phyloP scores from a whole-genome alignment of 208 protist species.

The Trypanosoma scelopori region DNA sequence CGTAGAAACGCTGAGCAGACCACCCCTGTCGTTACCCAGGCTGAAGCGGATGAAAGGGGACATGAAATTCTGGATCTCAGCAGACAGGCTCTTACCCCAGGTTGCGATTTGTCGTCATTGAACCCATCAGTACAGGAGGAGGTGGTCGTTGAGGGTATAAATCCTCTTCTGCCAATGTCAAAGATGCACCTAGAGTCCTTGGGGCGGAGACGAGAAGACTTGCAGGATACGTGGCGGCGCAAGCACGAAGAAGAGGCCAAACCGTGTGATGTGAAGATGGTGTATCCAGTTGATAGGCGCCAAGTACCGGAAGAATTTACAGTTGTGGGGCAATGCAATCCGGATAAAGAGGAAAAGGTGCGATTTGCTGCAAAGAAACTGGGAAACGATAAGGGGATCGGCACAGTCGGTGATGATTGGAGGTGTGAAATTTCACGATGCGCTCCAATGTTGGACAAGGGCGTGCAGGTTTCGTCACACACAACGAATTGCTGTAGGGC shows the following conservation, averaged over 20 bases:
- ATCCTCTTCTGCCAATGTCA: too few relatives aligned
- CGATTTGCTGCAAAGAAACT: neutral
- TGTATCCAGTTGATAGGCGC: too few relatives aligned
- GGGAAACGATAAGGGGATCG: neutral
- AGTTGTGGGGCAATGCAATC: too few relatives aligned
- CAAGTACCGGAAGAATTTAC: too few relatives aligned
- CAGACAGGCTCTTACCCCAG: neutral
- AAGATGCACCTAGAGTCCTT: too few relatives aligned
- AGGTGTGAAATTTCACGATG: neutral
- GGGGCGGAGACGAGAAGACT: too few relatives aligned
- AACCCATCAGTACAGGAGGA: neutral
- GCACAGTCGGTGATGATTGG: neutral
- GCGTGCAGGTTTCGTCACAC: conserved; percentile 7
- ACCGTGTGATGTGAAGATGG: too few relatives aligned
- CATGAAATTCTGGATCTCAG: neutral
- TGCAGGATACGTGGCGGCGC: too few relatives aligned
- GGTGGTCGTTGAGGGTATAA: too few relatives aligned
- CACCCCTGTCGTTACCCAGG: neutral
- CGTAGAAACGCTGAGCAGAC: neutral
- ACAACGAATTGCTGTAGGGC: neutral
- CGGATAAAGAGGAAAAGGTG: too few relatives aligned
- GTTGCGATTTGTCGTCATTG: neutral
- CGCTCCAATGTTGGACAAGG: neutral
- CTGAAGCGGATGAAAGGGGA: neutral
- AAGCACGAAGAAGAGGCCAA: too few relatives aligned